Conservation (phyloP, 2,329 filamentous ascomycete genomes). For the Tolypocladium sp. region DNA sequence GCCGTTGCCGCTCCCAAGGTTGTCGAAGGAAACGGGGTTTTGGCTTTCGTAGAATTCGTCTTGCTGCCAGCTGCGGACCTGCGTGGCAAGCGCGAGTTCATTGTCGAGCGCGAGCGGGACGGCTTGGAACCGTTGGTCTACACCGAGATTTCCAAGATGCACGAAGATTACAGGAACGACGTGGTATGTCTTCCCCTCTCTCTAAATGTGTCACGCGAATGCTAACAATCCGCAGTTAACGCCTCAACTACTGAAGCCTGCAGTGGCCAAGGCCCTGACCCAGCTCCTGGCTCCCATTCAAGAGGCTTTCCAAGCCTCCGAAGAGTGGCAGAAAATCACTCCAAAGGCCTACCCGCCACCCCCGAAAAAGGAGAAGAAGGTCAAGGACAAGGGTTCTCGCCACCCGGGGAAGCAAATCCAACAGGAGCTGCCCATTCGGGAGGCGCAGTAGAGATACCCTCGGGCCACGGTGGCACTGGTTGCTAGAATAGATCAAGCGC, state of each 20-base stretch:
- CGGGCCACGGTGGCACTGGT: background rate
- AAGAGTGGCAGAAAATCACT: slow-evolving; percentile 66
- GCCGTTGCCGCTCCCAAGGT: slow-evolving; percentile 68
- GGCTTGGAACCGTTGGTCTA: slow-evolving; percentile 68
- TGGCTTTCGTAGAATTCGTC: slow-evolving; percentile 81
- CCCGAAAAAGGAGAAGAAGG: slow-evolving; percentile 65
- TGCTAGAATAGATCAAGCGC: background rate
- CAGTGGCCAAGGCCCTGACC: slow-evolving; percentile 64
- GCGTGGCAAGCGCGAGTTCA: slow-evolving; percentile 52
- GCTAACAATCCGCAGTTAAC: slow-evolving; percentile 42
- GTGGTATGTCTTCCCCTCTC: slow-evolving; percentile 42
- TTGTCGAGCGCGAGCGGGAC: slow-evolving; percentile 56
- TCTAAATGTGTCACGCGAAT: too few relatives aligned
- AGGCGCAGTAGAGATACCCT: background rate
- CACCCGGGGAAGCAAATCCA: slow-evolving; percentile 37
- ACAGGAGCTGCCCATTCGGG: slow-evolving; percentile 2
- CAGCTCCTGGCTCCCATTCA: slow-evolving; percentile 71
- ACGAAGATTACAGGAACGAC: slow-evolving; percentile 73
- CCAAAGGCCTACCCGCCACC: slow-evolving; percentile 71
- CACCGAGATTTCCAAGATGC: slow-evolving; percentile 62
- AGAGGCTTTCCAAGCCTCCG: slow-evolving; percentile 56
- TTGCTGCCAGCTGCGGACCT: slow-evolving; percentile 70
- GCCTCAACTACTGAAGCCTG: slow-evolving; percentile 82
- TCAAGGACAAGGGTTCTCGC: slow-evolving; percentile 64
- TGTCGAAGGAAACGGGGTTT: slow-evolving; percentile 76